Evolutionary conservation across 2,329 filamentous ascomycete species (phyloP).

Genomic region (Colletotrichum sp.): DNA sequence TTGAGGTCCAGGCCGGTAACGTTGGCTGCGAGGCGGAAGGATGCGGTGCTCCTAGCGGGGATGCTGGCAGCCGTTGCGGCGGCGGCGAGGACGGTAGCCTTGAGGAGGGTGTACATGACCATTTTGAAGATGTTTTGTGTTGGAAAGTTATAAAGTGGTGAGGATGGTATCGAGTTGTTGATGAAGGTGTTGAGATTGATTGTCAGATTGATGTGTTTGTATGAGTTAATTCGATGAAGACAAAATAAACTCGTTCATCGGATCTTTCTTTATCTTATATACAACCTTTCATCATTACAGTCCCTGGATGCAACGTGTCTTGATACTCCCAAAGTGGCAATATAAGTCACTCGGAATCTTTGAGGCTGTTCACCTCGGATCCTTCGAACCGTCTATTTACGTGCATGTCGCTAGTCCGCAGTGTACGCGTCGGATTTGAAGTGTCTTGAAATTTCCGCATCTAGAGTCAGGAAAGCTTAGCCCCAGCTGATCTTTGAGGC

Average conservation of each 20-base stretch:
- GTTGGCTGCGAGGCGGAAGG: conserved; percentile 1
- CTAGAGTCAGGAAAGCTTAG: not conserved
- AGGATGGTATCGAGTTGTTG: not conserved
- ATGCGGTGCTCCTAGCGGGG: not conserved
- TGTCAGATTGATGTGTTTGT: not conserved
- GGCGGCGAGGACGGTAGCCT: not conserved
- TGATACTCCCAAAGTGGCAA: not conserved
- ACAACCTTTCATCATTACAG: not conserved
- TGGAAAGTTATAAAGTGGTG: not conserved
- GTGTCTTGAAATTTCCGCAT: not conserved
- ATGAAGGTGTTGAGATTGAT: not conserved
- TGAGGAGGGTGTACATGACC: not conserved
- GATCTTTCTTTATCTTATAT: not conserved
- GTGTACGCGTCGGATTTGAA: not conserved
- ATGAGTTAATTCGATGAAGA: not conserved
- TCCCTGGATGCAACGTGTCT: not conserved
- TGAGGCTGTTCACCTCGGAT: not conserved
- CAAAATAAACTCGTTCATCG: not conserved
- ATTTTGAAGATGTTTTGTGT: not conserved
- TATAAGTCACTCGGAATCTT: not conserved
- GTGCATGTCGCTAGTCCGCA: not conserved
- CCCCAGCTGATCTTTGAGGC: not conserved
- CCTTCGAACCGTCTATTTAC: not conserved
- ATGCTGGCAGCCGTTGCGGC: not conserved
- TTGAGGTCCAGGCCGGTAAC: not conserved